Base-by-base conservation (phyloP, 352 stramenopile genomes). In the Phytophthora quininea region DNA sequence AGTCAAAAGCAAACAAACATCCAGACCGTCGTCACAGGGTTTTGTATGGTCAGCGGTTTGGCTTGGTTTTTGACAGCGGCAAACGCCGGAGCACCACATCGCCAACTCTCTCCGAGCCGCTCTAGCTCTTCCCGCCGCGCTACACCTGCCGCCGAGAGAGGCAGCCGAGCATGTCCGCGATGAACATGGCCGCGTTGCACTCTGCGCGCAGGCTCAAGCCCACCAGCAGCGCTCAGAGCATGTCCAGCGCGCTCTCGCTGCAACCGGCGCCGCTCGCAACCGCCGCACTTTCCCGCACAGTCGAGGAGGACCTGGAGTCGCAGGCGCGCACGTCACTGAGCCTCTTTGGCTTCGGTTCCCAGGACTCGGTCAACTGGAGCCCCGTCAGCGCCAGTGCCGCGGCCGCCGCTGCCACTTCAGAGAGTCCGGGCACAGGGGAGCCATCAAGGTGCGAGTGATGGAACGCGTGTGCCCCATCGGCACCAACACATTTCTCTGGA, bases 341-440 rank as follows among this genome's bases (percentile, higher is more conserved):
- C 24, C 86, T 92, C 61, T 93, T 93, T 54, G 77, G 86, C 67
- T 93, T 93, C 55, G 86, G 84, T 37, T 69, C 72, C 8, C 46
- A 64, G 48, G 72, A 86, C 60, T 82, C 81, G 24, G 73, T 90
- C 31, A 89, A 81, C 32, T 91, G 83, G 83, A 88, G 73, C 74
- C 65, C 69, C 29, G 82, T 88, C 31, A 73, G 67, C 19, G 64
- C 74, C 7, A 78, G 69, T 53, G 61, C 50, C 29, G 57, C 58
- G 4, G 69, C 72, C 4, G 62, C 69, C 27, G 72, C 62, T 8
- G 63, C 48, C 8, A 40, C 55, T 1, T 62, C 54, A 8, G 71
- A 78, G 10, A 75, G 32, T 30, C 46, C 57, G 4, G 71, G 71
- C 24, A 74, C 58, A 6, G 53, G 46, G 43, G 68, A 30, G 58